A percentile compares a stretch with the other conserved stretches of the same genome.
These are phyloP conservation scores for Lyophyllum atratum DNA, from an alignment of 768 basidiomycete genomes.

Conservation along the genomic window DNA sequence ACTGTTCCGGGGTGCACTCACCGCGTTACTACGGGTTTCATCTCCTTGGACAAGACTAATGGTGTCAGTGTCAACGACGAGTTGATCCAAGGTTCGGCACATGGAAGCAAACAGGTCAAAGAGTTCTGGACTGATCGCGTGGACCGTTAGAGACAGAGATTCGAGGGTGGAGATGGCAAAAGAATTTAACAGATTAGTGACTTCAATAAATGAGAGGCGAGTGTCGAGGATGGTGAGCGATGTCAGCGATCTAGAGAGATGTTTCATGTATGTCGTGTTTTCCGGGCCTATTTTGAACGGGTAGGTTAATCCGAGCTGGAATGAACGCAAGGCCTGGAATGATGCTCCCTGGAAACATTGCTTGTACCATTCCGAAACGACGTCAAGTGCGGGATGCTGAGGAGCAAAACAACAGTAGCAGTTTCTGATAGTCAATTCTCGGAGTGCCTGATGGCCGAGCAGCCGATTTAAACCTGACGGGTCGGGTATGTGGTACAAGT, in stretches of 20 bases:
- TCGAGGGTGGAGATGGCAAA: slow-evolving; percentile 21
- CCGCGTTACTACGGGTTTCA: slow-evolving; percentile 14
- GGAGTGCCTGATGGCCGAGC: slow-evolving; percentile 19
- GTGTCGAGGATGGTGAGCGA: slow-evolving; percentile 23
- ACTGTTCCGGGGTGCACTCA: background rate
- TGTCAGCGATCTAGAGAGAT: slow-evolving; percentile 7
- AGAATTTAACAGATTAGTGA: slow-evolving; percentile 16
- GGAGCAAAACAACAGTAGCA: slow-evolving; percentile 14
- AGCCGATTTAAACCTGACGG: slow-evolving; percentile 18
- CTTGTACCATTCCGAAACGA: background rate
- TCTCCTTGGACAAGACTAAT: slow-evolving; percentile 15
- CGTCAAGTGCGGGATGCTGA: no score
- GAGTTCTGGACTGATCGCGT: slow-evolving; percentile 21
- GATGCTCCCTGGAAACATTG: slow-evolving; percentile 14
- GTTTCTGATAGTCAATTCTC: slow-evolving; percentile 16
- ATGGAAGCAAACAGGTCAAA: slow-evolving; percentile 23
- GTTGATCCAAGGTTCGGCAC: slow-evolving; percentile 21
- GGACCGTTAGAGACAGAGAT: slow-evolving; percentile 21
- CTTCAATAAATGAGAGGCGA: slow-evolving; percentile 19
- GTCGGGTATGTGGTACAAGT: slow-evolving; percentile 20
- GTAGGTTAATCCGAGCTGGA: background rate
- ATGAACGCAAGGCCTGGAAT: background rate
- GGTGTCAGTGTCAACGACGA: slow-evolving; percentile 21
- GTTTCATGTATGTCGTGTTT: background rate
- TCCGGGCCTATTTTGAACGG: slow-evolving; percentile 1